Evolutionary conservation across 2,329 filamentous ascomycete species (phyloP), one percentile per base, ranked within the genome.

Genomic region (Drechmeria coniospora): DNA sequence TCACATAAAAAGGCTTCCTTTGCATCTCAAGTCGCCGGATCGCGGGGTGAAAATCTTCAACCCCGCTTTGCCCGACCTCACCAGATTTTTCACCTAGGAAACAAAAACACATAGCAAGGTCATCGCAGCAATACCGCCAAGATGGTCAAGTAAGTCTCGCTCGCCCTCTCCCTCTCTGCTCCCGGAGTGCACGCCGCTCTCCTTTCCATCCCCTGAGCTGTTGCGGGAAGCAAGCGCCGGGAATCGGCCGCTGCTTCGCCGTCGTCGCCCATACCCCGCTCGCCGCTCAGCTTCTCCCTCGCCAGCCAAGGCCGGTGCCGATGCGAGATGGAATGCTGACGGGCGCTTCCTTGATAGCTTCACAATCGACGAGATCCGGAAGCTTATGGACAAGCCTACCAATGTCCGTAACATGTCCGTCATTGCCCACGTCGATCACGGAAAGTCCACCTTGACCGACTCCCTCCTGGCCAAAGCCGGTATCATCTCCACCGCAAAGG

Each of bases 341-440:
- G 47, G 41, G 49, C 44, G 35, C 40, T 44, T 40, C 38, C 41
- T 30, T 30, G 38, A 57, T 56, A 94, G 86, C 78, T 95, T 95
- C 78, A 95, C 90, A 56, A 78, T 94, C 66, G 87, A 95, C 60
- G 86, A 83, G 74, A 80, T 84, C 61, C 76, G 78, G 61, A 46
- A 37, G 50, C 51, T 80, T 57, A 81, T 80, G 79, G 78, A 83
- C 74, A 76, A 77, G 65, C 75, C 79, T 47, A 67, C 58, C 56
- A 77, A 78, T 60, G 71, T 77, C 58, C 68, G 71, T 63, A 95
- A 95, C 77, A 95, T 94, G 87, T 94, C 84, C 68, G 90, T 98
- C 62, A 95, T 95, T 83, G 90, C 90, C 62, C 90, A 98, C 71
- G 86, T 98, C 77, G 90, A 98, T 66, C 90, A 98, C 76, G 90